Base-by-base conservation (phyloP, 2,329 filamentous ascomycete genomes). In the Colletotrichum camelliae region DNA sequence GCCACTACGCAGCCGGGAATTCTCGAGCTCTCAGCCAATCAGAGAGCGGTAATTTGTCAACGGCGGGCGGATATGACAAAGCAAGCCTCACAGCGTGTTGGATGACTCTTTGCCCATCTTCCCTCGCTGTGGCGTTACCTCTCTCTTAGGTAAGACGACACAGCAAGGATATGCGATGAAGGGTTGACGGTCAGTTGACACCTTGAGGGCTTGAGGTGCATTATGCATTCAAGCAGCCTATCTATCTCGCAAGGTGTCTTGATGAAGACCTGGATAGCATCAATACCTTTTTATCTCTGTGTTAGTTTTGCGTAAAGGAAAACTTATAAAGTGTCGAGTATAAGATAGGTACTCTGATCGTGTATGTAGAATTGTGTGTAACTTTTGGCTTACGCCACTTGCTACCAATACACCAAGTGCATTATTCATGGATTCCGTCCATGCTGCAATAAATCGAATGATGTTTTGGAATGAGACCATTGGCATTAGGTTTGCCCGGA, bases 31-130 rank as follows among this genome's bases (percentile, higher is more conserved):
- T 5, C 2, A 10, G 5, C 77, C 77, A 78, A 78, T 78, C 65
- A 73, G 16, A n/a, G 10, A 3, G 0, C 48, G 27, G 8, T 29
- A 73, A 76, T 76, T 76, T 76, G 74, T 76, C 74, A 76, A 76
- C 64, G 64, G 58, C 5, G 16, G 13, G 4, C 2, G 13, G 5
- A 9, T 33, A 68, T 76, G 74, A 75, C 73, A 67, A 75, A 75
- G 73, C 73, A 67, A 18, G 68, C 68, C 21, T 37, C 55, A 43
- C 4, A n/a, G 57, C 43, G 15, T 60, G 27, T 33, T 33, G 31
- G 31, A 64, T 61, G 64, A 62, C 35, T 61, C 48, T 67, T 48
- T 27, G 9, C 21, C 5, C 31, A 39, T 57, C 15, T 9, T 31
- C 8, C 24, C 27, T 15, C 2, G 0, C 39, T 55, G 43, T 52